Conservation (phyloP, 129 eudicot genomes). For the Kitagawia praeruptora region DNA sequence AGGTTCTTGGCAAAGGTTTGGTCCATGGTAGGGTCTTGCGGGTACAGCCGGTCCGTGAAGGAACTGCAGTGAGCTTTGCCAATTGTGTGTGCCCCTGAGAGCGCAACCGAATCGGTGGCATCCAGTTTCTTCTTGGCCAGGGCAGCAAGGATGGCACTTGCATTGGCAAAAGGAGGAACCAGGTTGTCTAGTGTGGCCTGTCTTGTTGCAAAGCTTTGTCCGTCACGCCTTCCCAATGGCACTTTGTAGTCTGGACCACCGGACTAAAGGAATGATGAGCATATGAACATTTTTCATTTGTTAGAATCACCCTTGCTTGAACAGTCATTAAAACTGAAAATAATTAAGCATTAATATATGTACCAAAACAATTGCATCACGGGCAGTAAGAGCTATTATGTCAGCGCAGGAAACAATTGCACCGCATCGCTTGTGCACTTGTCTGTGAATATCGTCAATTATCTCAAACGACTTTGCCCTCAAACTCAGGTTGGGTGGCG, state of each 20-base stretch:
- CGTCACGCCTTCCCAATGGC: slow-evolving; percentile 55
- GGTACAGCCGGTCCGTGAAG: slow-evolving; percentile 43
- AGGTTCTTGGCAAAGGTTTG: slow-evolving; percentile 45
- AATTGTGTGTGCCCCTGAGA: slow-evolving; percentile 72
- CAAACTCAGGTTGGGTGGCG: slow-evolving; percentile 9
- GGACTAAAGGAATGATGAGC: slow-evolving; percentile 17
- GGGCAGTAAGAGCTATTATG: slow-evolving; percentile 53
- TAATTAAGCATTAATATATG: not conserved
- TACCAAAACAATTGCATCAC: slow-evolving; percentile 60
- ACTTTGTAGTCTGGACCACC: slow-evolving; percentile 59
- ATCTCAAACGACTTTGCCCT: slow-evolving; percentile 15
- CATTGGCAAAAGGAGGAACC: slow-evolving; percentile 36
- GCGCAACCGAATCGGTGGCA: slow-evolving; percentile 53
- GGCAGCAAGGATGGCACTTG: slow-evolving; percentile 28
- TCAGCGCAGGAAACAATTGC: slow-evolving; percentile 25
- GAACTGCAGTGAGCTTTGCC: slow-evolving; percentile 51
- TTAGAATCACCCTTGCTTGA: not conserved
- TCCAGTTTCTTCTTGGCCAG: slow-evolving; percentile 32
- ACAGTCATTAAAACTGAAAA: too few species aligned
- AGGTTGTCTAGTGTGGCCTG: slow-evolving; percentile 49
- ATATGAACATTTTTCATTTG: not conserved
- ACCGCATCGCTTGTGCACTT: slow-evolving; percentile 13
- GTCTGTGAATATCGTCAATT: slow-evolving; percentile 22
- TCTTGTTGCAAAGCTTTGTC: slow-evolving; percentile 43
- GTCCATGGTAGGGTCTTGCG: slow-evolving; percentile 53